Percentiles rank a stretch among this genome's conserved stretches.
Evolutionary conservation across 768 basidiomycete species (phyloP).

Genomic region (Collybia nuda): DNA sequence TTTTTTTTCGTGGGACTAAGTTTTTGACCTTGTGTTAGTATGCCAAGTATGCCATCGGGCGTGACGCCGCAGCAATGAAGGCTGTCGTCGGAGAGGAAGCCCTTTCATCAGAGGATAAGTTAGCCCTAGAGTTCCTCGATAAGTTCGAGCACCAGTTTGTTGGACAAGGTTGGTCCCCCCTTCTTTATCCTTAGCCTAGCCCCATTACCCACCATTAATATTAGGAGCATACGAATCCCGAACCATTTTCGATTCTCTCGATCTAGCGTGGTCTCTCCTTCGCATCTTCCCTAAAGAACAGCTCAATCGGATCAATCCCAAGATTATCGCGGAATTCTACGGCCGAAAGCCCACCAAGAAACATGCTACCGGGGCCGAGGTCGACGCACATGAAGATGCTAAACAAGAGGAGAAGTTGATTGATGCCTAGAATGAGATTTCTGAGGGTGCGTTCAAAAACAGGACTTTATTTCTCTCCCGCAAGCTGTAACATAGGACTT

Average conservation of each 20-base stretch:
- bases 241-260: constrained; percentile 95
- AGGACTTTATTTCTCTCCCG: constrained; percentile 11
- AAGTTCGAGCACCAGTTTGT: constrained; percentile 98
- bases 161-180: constrained; percentile 73
- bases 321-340: constrained; percentile 94
- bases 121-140: constrained; percentile 95
- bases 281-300: constrained; percentile 99
- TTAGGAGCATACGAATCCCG: constrained; percentile 92
- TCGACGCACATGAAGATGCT: constrained; percentile 40
- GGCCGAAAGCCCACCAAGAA: constrained; percentile 78
- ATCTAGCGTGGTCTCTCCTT: constrained; percentile 94
- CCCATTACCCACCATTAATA: constrained; percentile 8
- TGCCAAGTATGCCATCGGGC: constrained; percentile 97
- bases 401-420: constrained; percentile 54
- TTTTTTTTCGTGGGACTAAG: neutral
- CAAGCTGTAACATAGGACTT: constrained; percentile 6
- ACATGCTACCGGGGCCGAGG: constrained; percentile 48
- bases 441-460: constrained; percentile 1
- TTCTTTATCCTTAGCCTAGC: constrained; percentile 2
- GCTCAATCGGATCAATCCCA: constrained; percentile 95
- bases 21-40: constrained; percentile 51
- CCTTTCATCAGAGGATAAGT: constrained; percentile 90
- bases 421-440: constrained; percentile 52
- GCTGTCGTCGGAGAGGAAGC: constrained; percentile 99
- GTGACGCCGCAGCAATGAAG: constrained; percentile 98